A percentile compares a stretch with the other conserved stretches of the same genome.
Evolutionary conservation across 208 protist species (phyloP).

Genomic region (Endotrypanum monterogeii): DNA sequence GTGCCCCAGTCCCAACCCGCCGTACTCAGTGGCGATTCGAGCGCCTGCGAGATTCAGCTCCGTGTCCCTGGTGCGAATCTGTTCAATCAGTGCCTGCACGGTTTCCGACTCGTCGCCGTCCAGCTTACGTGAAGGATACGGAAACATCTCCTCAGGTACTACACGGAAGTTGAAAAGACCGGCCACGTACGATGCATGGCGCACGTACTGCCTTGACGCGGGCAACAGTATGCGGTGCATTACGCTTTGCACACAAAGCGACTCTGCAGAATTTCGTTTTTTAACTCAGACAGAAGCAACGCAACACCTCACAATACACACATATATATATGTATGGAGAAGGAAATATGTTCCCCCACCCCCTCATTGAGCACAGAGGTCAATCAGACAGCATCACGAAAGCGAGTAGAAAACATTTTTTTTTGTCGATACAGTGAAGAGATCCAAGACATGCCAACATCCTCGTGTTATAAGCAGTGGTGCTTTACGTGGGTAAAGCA

Average conservation of each 20-base stretch:
- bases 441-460: not conserved
- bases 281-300: not conserved
- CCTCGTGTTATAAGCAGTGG: not conserved
- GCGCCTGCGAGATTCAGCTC: constrained; percentile 62
- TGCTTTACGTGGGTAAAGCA: not conserved
- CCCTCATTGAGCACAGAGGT: not conserved
- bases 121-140: constrained; percentile 75
- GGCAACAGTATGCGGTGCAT: constrained; percentile 50
- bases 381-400: not conserved
- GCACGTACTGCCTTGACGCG: constrained; percentile 23
- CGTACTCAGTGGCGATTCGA: constrained; percentile 81
- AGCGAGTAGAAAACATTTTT: not conserved
- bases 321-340: no score
- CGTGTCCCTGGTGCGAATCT: constrained; percentile 70
- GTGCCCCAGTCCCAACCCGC: constrained; percentile 77
- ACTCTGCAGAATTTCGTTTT: not conserved
- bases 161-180: constrained; percentile 89
- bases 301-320: not conserved
- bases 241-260: constrained; percentile 3
- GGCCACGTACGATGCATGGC: constrained; percentile 69
- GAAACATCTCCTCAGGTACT: constrained; percentile 70
- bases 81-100: constrained; percentile 72
- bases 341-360: no score
- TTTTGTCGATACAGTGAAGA: not conserved
- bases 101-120: constrained; percentile 79